Percentiles rank a stretch among this genome's conserved stretches.
Evolutionary conservation across 345 rosid species (phyloP).

Genomic region (Mallotus nudiflorus): DNA sequence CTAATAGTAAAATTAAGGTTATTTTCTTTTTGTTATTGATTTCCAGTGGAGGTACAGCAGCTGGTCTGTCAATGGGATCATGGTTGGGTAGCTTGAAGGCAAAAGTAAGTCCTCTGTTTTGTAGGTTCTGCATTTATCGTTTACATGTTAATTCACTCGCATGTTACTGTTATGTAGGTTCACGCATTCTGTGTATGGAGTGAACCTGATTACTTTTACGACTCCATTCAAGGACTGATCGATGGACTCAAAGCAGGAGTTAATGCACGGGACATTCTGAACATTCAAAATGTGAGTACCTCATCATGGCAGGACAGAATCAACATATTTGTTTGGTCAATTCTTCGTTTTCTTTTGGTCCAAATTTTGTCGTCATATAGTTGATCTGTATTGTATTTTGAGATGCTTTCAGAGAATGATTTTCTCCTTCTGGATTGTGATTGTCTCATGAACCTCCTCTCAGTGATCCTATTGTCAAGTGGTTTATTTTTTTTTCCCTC

Average conservation of each 20-base stretch:
- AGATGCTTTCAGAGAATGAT: neutral
- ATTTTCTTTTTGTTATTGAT: conserved; percentile 23
- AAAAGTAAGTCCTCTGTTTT: conserved; percentile 48
- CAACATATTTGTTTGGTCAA: too few relatives aligned
- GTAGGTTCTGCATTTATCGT: too few relatives aligned
- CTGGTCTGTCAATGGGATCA: conserved; percentile 86
- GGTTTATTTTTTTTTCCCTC: neutral
- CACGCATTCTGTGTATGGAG: conserved; percentile 93
- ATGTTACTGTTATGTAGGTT: conserved; percentile 61
- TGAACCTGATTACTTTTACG: too few relatives aligned
- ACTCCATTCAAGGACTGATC: too few relatives aligned
- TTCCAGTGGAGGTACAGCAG: conserved; percentile 82
- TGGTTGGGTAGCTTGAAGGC: conserved; percentile 73
- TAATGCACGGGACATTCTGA: conserved; percentile 57
- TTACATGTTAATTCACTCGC: too few relatives aligned
- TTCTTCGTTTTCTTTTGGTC: too few relatives aligned
- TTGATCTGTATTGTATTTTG: too few relatives aligned
- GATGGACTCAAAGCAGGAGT: conserved; percentile 83
- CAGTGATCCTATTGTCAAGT: neutral
- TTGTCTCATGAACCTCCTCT: too few relatives aligned
- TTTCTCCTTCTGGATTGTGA: neutral
- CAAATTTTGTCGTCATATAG: too few relatives aligned
- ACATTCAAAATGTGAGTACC: conserved; percentile 68
- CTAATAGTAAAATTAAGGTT: neutral
- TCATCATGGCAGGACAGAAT: neutral